A percentile compares a stretch with the other conserved stretches of the same genome.
Evolutionary conservation across 192 early-diverging fungal genomes (phyloP).

Genomic region (Cetraspora pellucida): DNA sequence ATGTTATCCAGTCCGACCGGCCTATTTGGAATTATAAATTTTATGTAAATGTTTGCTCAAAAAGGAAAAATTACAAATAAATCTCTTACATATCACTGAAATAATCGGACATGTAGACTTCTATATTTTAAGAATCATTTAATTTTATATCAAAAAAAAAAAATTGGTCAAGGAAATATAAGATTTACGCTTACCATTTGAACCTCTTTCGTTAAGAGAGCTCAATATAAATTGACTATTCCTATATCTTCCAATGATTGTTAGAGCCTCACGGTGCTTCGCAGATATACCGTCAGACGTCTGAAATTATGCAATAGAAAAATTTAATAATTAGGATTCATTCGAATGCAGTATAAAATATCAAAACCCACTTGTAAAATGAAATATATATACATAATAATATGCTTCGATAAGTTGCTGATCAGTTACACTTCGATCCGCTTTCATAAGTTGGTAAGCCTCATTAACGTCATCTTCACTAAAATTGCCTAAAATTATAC

Average conservation of each 20-base stretch:
- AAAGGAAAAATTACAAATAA: not conserved
- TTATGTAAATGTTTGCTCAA: not conserved
- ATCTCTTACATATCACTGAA: not conserved
- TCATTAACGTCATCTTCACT: not conserved
- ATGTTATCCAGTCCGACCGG: conserved; percentile 80
- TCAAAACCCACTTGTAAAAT: not conserved
- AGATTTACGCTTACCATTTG: not conserved
- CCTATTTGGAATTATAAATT: conserved; percentile 33
- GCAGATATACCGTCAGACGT: not conserved
- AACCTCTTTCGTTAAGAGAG: not conserved
- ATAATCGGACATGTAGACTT: not conserved
- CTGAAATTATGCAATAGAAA: not conserved
- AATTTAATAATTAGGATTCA: not conserved
- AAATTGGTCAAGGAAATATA: too few species aligned
- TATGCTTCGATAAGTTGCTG: not conserved
- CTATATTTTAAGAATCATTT: not conserved
- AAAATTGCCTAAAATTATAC: not conserved
- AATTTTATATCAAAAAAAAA: conserved; percentile 1
- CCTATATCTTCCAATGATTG: conserved; percentile 20
- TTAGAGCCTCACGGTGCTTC: conserved; percentile 13
- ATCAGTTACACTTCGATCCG: not conserved
- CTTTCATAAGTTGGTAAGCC: not conserved
- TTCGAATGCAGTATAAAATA: not conserved
- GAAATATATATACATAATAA: conserved; percentile 4
- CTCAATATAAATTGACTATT: not conserved